These are phyloP conservation scores for Russula virescens DNA, from an alignment of 768 basidiomycete species.

Conservation along the genomic window DNA sequence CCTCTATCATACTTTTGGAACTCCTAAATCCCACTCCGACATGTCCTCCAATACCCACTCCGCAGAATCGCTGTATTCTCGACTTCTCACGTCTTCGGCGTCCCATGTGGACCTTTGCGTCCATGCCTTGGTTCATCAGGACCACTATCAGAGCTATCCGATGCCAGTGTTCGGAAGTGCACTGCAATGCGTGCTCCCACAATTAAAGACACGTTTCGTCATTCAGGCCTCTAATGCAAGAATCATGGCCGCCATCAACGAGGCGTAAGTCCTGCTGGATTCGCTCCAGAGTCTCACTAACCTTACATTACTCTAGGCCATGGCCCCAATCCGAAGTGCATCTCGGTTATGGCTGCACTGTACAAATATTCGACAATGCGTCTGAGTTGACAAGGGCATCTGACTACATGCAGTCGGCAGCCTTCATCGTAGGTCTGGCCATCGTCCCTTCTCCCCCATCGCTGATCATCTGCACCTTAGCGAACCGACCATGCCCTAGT, in stretches of 20 bases:
- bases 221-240: background rate
- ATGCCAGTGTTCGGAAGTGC: background rate
- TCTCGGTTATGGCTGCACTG: background rate
- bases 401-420: background rate
- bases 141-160: background rate
- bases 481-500: slow-evolving; percentile 1
- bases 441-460: background rate
- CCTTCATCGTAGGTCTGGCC: slow-evolving; percentile 10
- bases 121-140: background rate
- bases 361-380: background rate
- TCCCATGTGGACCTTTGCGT: background rate
- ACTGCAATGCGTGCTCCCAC: accelerated
- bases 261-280: background rate
- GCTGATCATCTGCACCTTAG: slow-evolving; percentile 5
- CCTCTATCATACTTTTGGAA: background rate
- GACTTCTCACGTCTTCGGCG: background rate
- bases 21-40: background rate
- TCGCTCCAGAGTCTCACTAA: background rate
- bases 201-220: background rate
- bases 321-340: background rate
- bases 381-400: background rate
- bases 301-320: background rate
- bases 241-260: background rate
- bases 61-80: background rate
- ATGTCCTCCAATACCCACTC: background rate